Conservation (phyloP, 768 basidiomycete genomes). For the Lanmaoa pseudosensibilis region DNA sequence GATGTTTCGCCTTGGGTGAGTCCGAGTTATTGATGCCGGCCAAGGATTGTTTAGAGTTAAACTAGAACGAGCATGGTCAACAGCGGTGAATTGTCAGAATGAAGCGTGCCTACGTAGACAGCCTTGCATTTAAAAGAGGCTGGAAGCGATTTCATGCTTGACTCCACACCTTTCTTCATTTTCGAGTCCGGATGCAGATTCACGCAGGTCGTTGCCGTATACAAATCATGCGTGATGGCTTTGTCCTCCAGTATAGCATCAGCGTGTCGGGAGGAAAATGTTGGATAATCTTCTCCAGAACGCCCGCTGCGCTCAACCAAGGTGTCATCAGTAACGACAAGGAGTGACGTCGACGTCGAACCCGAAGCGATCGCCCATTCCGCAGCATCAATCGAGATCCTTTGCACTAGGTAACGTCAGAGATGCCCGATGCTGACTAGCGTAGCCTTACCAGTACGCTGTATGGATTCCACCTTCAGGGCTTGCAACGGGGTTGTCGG, state of each 20-base stretch:
- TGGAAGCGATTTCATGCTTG: constrained; percentile 10
- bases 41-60: constrained; percentile 11
- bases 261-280: background rate
- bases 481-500: background rate
- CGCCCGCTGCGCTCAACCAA: background rate
- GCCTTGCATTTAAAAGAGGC: constrained; percentile 8
- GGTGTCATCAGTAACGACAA: background rate
- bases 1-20: background rate
- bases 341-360: background rate
- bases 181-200: background rate
- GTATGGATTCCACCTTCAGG: constrained; percentile 6
- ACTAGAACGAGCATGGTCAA: constrained; percentile 2
- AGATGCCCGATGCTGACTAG: background rate
- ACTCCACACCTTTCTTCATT: constrained; percentile 8
- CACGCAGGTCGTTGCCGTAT: constrained; percentile 6
- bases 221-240: constrained; percentile 12
- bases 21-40: background rate
- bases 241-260: background rate
- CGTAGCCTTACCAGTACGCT: constrained; percentile 2
- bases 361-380: background rate
- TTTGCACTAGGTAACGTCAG: constrained; percentile 10
- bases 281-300: background rate
- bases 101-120: constrained; percentile 3
- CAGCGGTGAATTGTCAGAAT: background rate
- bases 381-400: constrained; percentile 4